Conservation (phyloP, 331 rosid species). For the Stylosanthes scabra region DNA sequence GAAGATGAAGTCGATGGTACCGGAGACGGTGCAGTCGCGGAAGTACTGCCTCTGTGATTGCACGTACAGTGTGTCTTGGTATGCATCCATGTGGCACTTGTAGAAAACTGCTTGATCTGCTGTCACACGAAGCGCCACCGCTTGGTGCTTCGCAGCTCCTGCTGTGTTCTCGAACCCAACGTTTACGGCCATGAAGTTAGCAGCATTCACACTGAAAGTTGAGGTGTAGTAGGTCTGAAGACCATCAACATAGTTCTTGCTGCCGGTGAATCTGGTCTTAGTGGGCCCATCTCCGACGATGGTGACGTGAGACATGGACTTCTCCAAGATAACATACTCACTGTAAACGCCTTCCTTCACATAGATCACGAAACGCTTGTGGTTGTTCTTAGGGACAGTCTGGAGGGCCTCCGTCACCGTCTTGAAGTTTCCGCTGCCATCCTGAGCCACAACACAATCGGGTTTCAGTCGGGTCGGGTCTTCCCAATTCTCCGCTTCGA, state of each 20-base stretch:
- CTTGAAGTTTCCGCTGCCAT: slow-evolving; percentile 50
- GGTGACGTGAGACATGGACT: slow-evolving; percentile 41
- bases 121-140: slow-evolving; percentile 69
- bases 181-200: slow-evolving; percentile 55
- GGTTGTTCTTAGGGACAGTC: slow-evolving; percentile 49
- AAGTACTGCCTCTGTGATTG: slow-evolving; percentile 75
- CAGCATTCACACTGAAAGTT: slow-evolving; percentile 65
- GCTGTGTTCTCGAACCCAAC: slow-evolving; percentile 80
- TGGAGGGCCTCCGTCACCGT: slow-evolving; percentile 58
- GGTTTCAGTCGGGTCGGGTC: not conserved
- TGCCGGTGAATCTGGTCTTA: slow-evolving; percentile 63
- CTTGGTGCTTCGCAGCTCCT: slow-evolving; percentile 65
- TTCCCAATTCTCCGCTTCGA: not conserved
- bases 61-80: slow-evolving; percentile 69
- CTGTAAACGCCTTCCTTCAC: slow-evolving; percentile 69
- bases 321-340: slow-evolving; percentile 48
- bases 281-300: slow-evolving; percentile 86
- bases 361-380: slow-evolving; percentile 58
- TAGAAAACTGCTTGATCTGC: slow-evolving; percentile 64
- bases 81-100: slow-evolving; percentile 66
- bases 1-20: slow-evolving; percentile 77
- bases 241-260: slow-evolving; percentile 57
- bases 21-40: slow-evolving; percentile 62
- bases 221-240: slow-evolving; percentile 59
- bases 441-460: slow-evolving; percentile 57